phyloP scores from a whole-genome alignment of 257 asterid genomes.

The Lycium barbarum region DNA sequence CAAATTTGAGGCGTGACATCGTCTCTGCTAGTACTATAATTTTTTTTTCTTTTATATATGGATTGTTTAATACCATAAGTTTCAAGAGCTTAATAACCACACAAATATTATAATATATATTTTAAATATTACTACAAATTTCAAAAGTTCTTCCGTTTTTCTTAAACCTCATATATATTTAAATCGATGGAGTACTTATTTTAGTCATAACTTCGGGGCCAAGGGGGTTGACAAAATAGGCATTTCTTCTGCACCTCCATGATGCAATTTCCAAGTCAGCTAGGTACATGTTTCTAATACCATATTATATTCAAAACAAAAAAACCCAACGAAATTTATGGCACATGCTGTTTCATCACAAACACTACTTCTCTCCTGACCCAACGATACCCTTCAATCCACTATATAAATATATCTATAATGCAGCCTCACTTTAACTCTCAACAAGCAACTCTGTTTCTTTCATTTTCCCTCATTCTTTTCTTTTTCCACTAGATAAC shows the following conservation, averaged over 20 bases:
- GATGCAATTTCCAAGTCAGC: too few species aligned
- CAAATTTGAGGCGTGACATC: too few species aligned
- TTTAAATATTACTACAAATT: not conserved
- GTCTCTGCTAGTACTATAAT: too few species aligned
- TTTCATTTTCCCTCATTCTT: too few species aligned
- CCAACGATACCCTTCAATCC: conserved; percentile 29
- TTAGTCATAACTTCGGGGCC: not conserved
- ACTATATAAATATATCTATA: conserved; percentile 53
- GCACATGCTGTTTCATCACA: conserved; percentile 56
- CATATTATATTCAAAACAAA: too few species aligned
- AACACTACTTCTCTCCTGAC: conserved; percentile 33
- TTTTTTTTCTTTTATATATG: too few species aligned
- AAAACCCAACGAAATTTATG: too few species aligned
- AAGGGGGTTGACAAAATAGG: not conserved
- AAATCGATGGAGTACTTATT: not conserved
- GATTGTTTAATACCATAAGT: too few species aligned
- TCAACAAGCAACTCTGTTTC: not conserved
- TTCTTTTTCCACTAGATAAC: not conserved
- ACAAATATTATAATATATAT: too few species aligned
- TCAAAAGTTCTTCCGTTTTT: not conserved
- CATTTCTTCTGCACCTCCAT: too few species aligned
- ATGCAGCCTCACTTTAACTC: conserved; percentile 11
- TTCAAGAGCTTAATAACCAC: too few species aligned
- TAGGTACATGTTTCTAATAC: too few species aligned
- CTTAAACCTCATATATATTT: not conserved